Conservation (phyloP, 495 filamentous ascomycete species). For the Xylaria cubensis region DNA sequence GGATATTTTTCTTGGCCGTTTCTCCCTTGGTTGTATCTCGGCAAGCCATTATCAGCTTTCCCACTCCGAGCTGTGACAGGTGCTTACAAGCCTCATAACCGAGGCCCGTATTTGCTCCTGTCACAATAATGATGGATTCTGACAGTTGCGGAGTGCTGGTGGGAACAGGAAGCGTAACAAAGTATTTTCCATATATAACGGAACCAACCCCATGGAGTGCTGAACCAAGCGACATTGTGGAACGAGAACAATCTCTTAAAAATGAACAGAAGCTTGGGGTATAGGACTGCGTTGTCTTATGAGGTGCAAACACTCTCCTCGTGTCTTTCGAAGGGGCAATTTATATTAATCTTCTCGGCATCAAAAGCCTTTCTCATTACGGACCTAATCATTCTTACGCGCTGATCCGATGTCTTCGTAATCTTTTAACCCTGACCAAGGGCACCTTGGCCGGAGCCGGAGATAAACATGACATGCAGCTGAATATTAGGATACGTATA, state of each 20-base stretch:
- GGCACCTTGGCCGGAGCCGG: neutral
- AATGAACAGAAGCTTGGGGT: neutral
- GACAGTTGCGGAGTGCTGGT: conserved; percentile 5
- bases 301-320: neutral
- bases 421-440: neutral
- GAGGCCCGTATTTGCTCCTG: conserved; percentile 58
- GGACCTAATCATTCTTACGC: neutral
- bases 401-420: neutral
- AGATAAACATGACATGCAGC: neutral
- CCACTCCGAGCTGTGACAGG: conserved; percentile 46
- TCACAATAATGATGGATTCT: conserved; percentile 45
- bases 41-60: conserved; percentile 55
- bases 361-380: neutral
- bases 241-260: neutral
- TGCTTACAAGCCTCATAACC: conserved; percentile 56
- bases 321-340: neutral
- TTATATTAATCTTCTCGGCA: neutral
- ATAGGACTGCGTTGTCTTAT: neutral
- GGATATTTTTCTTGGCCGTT: conserved; percentile 45
- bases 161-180: conserved; percentile 24
- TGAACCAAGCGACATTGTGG: conserved; percentile 8
- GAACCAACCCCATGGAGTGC: conserved; percentile 16
- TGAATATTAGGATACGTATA: neutral
- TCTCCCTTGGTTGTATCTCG: conserved; percentile 51
- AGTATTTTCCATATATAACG: conserved; percentile 8